Base-by-base conservation (phyloP, 1,139 yeast genomes). In the Candida dubliniensis region DNA sequence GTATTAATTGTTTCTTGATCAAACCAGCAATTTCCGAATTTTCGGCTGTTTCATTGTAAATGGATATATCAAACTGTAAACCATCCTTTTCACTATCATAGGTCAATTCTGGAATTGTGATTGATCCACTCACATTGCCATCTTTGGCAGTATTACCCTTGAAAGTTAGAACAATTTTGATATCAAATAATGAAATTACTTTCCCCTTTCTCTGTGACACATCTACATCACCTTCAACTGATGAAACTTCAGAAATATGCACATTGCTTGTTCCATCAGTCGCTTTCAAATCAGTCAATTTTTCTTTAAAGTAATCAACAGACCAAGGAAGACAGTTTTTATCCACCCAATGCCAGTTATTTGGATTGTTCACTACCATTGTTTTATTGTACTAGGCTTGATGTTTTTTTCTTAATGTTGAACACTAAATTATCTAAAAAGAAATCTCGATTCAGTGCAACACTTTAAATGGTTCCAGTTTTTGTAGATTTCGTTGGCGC, bases 181-280 rank as follows among this genome's bases (percentile, higher is more conserved):
- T 70, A 60, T 93, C 99, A 64, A 88, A 93, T 48, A 93, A 71
- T 2, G 96, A 87, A 56, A 93, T 91, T 34, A 93, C 95, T 63
- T 93, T 91, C 14, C 99, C 99, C 67, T 95, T 93, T 56, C 99
- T 82, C 69, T 93, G 99, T 50, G 89, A 86, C 30, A 93, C 98
- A 60, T 90, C 98, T 49, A 90, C 96, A 56, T 93, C 99, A 41
- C 99, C 99, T 55, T 87, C 96, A 30, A 91, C 77, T 7, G 87
- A 76, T 14, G 88, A 81, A 11, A 90, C 75, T 12, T 74, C 63
- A 27, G 73, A 63, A 39, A 91, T 73, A 36, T 63, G 60, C 10
- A 75, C 82, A 3, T 62, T 55, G 27, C 67, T 61, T 7, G 60
- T 66, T 11, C 57, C 69, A 14, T 38, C 31, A n/a, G 61, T 59